Evolutionary conservation across 768 basidiomycete species (phyloP).

Genomic region (Pluteus cervinus): DNA sequence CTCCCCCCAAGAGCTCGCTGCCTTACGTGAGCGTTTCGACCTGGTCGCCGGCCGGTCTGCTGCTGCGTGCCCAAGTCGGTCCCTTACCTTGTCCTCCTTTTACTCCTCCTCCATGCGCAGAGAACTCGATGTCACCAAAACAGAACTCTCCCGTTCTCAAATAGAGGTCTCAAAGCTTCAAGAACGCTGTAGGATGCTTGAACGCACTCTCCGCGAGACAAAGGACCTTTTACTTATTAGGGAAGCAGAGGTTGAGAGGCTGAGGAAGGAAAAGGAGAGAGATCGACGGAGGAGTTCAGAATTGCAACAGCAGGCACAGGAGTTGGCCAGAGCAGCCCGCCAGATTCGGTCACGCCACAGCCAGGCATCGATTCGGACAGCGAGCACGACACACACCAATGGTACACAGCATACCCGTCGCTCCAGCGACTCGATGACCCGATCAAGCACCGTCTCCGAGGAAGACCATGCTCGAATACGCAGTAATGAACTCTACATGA

Average conservation of each 20-base stretch:
- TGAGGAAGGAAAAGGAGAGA: conserved; percentile 34
- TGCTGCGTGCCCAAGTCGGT: conserved; percentile 39
- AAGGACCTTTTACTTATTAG: conserved; percentile 50
- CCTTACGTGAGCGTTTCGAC: conserved; percentile 44
- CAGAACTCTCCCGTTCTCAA: conserved; percentile 48
- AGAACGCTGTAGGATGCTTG: conserved; percentile 58
- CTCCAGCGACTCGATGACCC: conserved; percentile 15
- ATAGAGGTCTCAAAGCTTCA: conserved; percentile 49
- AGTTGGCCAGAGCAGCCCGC: not conserved
- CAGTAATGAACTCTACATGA: conserved; percentile 62
- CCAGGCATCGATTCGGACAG: conserved; percentile 3
- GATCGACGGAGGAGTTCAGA: conserved; percentile 23
- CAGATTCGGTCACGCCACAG: not conserved
- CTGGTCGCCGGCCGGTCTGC: no score
- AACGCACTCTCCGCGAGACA: conserved; percentile 59
- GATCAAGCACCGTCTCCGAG: conserved; percentile 18
- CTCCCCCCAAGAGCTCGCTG: conserved; percentile 35
- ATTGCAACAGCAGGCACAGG: conserved; percentile 1
- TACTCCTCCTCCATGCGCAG: conserved; percentile 42
- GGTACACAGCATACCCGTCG: conserved; percentile 16
- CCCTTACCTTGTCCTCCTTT: conserved; percentile 36
- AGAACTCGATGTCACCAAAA: conserved; percentile 50
- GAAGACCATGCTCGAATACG: conserved; percentile 55
- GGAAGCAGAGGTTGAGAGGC: conserved; percentile 54
- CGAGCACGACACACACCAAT: not conserved